Conservation (phyloP, 1,284 basidiomycete species). For the Kwoniella shivajii region DNA sequence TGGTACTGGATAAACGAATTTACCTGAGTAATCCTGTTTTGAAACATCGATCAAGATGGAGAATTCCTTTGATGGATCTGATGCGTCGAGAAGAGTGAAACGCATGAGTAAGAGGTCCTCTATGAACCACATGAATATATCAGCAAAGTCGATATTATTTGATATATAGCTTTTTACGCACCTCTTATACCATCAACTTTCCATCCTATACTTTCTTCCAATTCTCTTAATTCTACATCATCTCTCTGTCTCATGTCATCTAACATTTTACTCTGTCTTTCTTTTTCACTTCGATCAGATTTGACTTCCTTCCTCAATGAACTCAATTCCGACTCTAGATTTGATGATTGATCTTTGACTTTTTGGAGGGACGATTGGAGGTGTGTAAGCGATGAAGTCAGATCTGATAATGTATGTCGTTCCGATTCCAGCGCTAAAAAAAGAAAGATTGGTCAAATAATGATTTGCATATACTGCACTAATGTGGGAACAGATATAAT, state of each 20-base stretch:
- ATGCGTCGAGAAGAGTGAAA: slow-evolving; percentile 67
- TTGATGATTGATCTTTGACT: slow-evolving; percentile 35
- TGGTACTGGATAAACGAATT: slow-evolving; percentile 26
- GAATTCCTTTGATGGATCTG: slow-evolving; percentile 65
- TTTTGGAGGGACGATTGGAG: slow-evolving; percentile 40
- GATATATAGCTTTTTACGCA: slow-evolving; percentile 34
- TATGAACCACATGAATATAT: slow-evolving; percentile 19
- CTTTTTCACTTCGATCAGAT: slow-evolving; percentile 61
- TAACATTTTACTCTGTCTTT: slow-evolving; percentile 66
- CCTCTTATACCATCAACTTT: slow-evolving; percentile 72
- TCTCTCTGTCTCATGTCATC: slow-evolving; percentile 62
- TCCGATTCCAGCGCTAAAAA: slow-evolving; percentile 44
- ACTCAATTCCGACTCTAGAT: slow-evolving; percentile 41
- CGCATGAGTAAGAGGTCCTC: slow-evolving; percentile 70
- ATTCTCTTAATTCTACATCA: slow-evolving; percentile 62
- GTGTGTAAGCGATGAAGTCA: slow-evolving; percentile 34
- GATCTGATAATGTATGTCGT: slow-evolving; percentile 37
- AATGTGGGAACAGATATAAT: background rate
- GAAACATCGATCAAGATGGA: slow-evolving; percentile 75
- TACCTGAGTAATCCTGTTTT: slow-evolving; percentile 66
- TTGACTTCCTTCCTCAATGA: slow-evolving; percentile 34
- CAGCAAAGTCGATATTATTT: background rate
- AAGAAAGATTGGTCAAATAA: background rate
- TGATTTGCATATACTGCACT: background rate
- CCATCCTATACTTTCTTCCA: slow-evolving; percentile 66